Base-by-base conservation (phyloP, 768 basidiomycete species). In the Dacryopinax primogenitus region DNA sequence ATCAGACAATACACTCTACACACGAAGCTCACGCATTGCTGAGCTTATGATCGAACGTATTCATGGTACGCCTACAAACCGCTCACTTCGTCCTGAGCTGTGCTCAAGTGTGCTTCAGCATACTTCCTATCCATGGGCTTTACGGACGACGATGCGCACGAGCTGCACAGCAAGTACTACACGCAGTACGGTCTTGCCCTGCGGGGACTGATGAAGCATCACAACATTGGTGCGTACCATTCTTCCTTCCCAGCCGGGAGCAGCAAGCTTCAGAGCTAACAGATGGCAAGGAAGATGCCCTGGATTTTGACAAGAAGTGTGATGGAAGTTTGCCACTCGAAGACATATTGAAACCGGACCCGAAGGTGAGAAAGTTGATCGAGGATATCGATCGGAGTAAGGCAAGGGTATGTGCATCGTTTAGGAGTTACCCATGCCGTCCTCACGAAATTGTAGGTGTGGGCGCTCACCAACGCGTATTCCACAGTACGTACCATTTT, bases 391-490 rank as follows among this genome's bases (percentile, higher is more conserved):
- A 93, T 71, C 82, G 85, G 58, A 80, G 78, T 32, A 91, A 88
- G 73, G 83, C 79, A 9, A 81, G 84, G n/a, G 84, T 58, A 30
- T 18, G 51, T 58, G 6, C 65, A 6, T 32, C 65, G 13, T 44
- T 39, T 63, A 39, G 32, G 28, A 44, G 1, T 18, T 18, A 23
- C 41, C 30, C n/a, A 18, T 33, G 11, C 1, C 36, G 15, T 4
- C 35, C 45, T 47, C 13, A 18, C 28, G 30, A 39, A 33, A 9
- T 62, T 63, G 32, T 26, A 63, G 41, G 51, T 92, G 3, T 92
- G 90, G 90, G 89, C 82, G 1, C 75, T 92, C 44, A 93, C 91
- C 2, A 93, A 93, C 71, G 91, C 91, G 12, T 92, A 91, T 73
- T 79, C 79, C 64, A 78, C 82, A 26, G 90, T 90, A 73, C 47